phyloP scores from a whole-genome alignment of 2,329 filamentous ascomycete genomes.

The Blumeria graminis region DNA sequence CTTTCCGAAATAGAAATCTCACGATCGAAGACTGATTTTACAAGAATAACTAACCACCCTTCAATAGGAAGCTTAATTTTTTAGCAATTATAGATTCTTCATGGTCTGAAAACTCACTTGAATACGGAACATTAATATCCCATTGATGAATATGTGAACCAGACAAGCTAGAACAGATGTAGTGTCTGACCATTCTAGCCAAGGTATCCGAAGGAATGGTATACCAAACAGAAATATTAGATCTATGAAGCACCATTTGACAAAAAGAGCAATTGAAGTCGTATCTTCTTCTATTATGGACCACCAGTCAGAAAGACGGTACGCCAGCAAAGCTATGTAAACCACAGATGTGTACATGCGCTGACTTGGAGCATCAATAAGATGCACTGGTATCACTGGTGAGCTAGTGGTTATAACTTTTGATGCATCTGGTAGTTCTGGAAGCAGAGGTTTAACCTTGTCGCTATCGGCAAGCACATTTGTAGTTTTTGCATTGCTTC shows the following conservation, averaged over 20 bases:
- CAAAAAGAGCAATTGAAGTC: slow-evolving; percentile 69
- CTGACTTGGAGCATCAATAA: slow-evolving; percentile 79
- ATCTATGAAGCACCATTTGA: slow-evolving; percentile 86
- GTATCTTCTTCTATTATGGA: slow-evolving; percentile 56
- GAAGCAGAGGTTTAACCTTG: slow-evolving; percentile 9
- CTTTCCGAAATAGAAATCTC: slow-evolving; percentile 86
- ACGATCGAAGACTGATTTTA: slow-evolving; percentile 71
- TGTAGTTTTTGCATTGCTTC: slow-evolving; percentile 18
- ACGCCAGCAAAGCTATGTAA: slow-evolving; percentile 52
- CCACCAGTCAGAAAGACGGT: slow-evolving; percentile 72
- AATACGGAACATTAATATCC: slow-evolving; percentile 81
- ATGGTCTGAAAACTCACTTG: slow-evolving; percentile 26
- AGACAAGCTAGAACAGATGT: slow-evolving; percentile 48
- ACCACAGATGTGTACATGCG: slow-evolving; percentile 66
- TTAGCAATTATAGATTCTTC: neutral
- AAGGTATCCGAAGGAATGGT: slow-evolving; percentile 75
- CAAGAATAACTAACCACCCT: slow-evolving; percentile 44
- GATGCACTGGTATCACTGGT: slow-evolving; percentile 56
- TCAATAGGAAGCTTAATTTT: slow-evolving; percentile 40
- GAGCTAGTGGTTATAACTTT: slow-evolving; percentile 5
- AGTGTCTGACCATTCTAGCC: slow-evolving; percentile 61
- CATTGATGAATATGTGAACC: slow-evolving; percentile 48
- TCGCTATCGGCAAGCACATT: slow-evolving; percentile 10
- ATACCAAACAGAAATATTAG: slow-evolving; percentile 68
- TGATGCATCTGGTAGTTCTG: slow-evolving; percentile 10